These are phyloP conservation scores for Aspergillus eucalypticola DNA, from an alignment of 2,329 filamentous ascomycete species.

Conservation along the genomic window DNA sequence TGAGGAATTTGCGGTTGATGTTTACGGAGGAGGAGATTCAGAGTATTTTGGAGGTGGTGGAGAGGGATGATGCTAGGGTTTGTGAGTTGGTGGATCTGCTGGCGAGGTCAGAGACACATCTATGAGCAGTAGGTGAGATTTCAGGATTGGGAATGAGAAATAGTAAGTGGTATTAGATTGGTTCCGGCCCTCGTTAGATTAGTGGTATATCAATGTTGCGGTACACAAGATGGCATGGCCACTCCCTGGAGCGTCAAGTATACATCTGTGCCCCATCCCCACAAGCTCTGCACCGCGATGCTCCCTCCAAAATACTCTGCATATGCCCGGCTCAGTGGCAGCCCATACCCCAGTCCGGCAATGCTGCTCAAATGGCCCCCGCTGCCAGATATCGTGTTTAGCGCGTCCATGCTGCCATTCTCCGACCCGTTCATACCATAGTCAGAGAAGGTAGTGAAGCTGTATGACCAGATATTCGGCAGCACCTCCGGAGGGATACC, in stretches of 20 bases:
- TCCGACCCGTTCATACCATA: constrained; percentile 53
- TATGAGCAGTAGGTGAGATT: background rate
- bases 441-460: constrained; percentile 90
- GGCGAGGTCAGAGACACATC: background rate
- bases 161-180: background rate
- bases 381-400: constrained; percentile 73
- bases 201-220: background rate
- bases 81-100: background rate
- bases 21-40: background rate
- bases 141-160: background rate
- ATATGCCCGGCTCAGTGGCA: constrained; percentile 88
- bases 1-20: background rate
- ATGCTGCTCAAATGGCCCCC: constrained; percentile 78
- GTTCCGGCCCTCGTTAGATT: background rate
- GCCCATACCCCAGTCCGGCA: constrained; percentile 86
- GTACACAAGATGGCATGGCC: constrained; percentile 39
- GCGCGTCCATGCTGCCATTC: constrained; percentile 62
- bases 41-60: background rate
- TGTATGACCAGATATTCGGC: constrained; percentile 92
- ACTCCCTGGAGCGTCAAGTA: constrained; percentile 64
- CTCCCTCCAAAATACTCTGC: constrained; percentile 98
- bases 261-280: constrained; percentile 82
- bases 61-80: background rate
- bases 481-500: constrained; percentile 84
- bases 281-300: constrained; percentile 90